phyloP scores from a whole-genome alignment of 345 rosid genomes.

The Camelina sativa region DNA sequence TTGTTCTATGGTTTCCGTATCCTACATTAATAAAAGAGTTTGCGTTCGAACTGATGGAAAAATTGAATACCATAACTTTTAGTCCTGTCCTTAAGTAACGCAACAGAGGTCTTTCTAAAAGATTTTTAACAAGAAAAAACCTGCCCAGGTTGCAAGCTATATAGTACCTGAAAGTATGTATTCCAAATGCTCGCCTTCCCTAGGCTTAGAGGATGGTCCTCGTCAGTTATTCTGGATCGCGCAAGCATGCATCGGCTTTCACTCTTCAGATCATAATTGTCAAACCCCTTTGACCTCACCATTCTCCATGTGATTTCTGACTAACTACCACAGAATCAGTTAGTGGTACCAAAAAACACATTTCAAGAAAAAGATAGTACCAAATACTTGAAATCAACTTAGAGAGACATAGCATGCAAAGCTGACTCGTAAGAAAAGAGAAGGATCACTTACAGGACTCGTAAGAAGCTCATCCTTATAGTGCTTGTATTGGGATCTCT shows the following conservation, averaged over 20 bases:
- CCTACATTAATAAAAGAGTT: slow-evolving; percentile 52
- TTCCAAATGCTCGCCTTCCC: slow-evolving; percentile 94
- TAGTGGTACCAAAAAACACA: slow-evolving; percentile 48
- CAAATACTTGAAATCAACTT: neutral
- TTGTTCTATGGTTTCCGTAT: slow-evolving; percentile 88
- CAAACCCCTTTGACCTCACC: slow-evolving; percentile 62
- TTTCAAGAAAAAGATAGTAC: slow-evolving; percentile 21
- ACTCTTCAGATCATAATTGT: slow-evolving; percentile 55
- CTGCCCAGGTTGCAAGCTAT: slow-evolving; percentile 8
- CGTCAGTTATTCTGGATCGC: slow-evolving; percentile 79
- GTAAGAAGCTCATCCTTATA: slow-evolving; percentile 88
- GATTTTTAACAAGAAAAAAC: neutral
- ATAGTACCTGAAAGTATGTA: slow-evolving; percentile 86
- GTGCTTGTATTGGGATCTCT: slow-evolving; percentile 85
- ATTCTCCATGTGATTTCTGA: slow-evolving; percentile 93
- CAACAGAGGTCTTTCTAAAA: neutral
- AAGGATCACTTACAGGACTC: slow-evolving; percentile 77
- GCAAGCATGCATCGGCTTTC: slow-evolving; percentile 73
- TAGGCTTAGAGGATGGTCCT: slow-evolving; percentile 95
- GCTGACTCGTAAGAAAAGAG: slow-evolving; percentile 18
- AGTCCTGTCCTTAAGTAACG: slow-evolving; percentile 1
- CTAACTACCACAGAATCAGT: slow-evolving; percentile 86
- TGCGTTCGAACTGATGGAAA: neutral
- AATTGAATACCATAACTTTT: slow-evolving; percentile 20
- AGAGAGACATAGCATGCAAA: slow-evolving; percentile 10